Evolutionary conservation across 257 asterid species (phyloP), one percentile per base, ranked within the genome.

Genomic region (Solanum neorickii): DNA sequence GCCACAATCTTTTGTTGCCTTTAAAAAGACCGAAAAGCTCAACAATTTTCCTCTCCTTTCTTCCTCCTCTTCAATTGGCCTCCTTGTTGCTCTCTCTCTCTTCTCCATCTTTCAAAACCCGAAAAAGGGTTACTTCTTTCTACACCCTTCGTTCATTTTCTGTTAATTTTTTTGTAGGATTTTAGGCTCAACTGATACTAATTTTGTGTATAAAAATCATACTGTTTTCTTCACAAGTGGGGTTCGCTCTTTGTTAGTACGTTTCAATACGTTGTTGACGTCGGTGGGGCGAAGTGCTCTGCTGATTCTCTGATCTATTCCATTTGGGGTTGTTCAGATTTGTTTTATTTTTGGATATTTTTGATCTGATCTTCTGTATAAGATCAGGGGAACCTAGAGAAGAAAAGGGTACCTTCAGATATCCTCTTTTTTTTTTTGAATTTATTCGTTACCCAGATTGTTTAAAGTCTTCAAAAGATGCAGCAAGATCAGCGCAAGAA

Each of bases 401-500:
- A 75, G 83, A 21, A 41, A 76, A 68, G 29, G 59, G 9, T 78
- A 15, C 21, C 41, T 39, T 10, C 5, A 80, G 29, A 47, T 80
- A 27, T 80, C 85, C 25, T 10, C 4, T 9, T 80, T 80, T 80
- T 80, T 80, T 25, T 25, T 29, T 47, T 44, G 65, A 78, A 77
- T 77, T 78, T 27, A 15, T 78, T 78, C n/a, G 41, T 78, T 78
- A 3, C 41, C 83, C 39, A 47, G 41, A 78, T 46, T 78, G 41
- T 47, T 80, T 47, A 1, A 29, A 80, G 85, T 47, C 41, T 47
- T 80, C 16, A 73, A 33, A 74, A 80, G 29, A 90, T 89, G 93
- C 94, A 92, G 91, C 97, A 92, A 80, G 96, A 93, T 91, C 95
- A 88, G 87, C 93, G 92, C 83, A 94, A 90, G 88, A 94, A 94